Evolutionary conservation across 2,329 filamentous ascomycete species (phyloP).

Genomic region (Neurospora sp.): DNA sequence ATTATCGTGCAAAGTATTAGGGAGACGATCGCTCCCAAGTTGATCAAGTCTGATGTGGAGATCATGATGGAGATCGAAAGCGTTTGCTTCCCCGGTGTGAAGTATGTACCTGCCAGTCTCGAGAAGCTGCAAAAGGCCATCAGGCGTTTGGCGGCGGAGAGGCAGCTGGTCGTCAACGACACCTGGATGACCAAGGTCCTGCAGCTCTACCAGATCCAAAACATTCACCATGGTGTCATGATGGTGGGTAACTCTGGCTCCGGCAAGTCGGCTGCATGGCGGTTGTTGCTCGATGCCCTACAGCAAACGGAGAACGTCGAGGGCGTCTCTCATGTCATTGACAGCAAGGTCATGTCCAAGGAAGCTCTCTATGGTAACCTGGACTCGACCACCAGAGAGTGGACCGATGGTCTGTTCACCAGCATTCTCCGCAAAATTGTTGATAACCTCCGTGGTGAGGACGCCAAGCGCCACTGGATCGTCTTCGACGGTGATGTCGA

Average conservation of each 20-base stretch:
- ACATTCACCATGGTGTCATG: constrained; percentile 98
- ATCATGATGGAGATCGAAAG: constrained; percentile 77
- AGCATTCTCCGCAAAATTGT: constrained; percentile 97
- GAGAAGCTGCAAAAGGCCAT: constrained; percentile 72
- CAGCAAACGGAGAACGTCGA: constrained; percentile 87
- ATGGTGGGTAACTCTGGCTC: constrained; percentile 98
- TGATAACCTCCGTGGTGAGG: constrained; percentile 94
- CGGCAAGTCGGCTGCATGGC: constrained; percentile 94
- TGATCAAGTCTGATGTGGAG: constrained; percentile 86
- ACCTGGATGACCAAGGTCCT: constrained; percentile 96
- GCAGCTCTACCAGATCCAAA: constrained; percentile 96
- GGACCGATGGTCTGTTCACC: constrained; percentile 97
- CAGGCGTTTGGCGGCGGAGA: constrained; percentile 69
- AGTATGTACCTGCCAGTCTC: constrained; percentile 85
- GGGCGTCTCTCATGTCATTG: constrained; percentile 93
- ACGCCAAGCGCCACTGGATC: constrained; percentile 96
- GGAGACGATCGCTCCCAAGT: constrained; percentile 95
- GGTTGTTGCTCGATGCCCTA: constrained; percentile 78
- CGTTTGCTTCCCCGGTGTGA: constrained; percentile 81
- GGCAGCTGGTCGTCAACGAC: constrained; percentile 81
- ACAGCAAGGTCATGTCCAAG: constrained; percentile 99
- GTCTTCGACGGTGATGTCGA: constrained; percentile 99
- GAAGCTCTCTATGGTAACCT: constrained; percentile 92
- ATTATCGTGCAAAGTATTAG: constrained; percentile 98
- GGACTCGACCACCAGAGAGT: constrained; percentile 93